Conservation (phyloP, 805 yeast genomes). For the Wickerhamiella sorbophila region DNA sequence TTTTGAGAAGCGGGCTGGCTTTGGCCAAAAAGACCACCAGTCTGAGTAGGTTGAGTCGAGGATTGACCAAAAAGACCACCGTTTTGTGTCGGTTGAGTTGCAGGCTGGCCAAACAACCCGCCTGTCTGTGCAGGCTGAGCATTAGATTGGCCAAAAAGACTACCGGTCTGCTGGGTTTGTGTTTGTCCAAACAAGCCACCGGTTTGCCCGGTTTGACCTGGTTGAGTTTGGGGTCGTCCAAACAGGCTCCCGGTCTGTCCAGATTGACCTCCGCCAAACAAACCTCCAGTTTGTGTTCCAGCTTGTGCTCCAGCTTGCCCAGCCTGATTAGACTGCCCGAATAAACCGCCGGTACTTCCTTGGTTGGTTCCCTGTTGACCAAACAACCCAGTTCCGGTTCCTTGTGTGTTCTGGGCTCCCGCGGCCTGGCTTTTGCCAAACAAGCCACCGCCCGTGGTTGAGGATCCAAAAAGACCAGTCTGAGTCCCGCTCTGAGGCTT, state of each 20-base stretch:
- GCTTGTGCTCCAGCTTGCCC: background rate
- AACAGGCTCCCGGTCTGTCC: conserved; percentile 8
- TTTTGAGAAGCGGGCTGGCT: conserved; percentile 5
- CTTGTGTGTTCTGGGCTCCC: conserved; percentile 1
- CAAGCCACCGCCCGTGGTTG: conserved; percentile 22
- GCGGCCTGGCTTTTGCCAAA: conserved; percentile 23
- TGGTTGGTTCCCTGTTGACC: background rate
- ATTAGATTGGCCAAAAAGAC: conserved; percentile 8
- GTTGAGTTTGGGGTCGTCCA: background rate
- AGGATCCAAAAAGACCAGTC: background rate
- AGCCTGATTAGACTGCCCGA: conserved; percentile 15
- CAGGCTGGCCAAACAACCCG: conserved; percentile 23
- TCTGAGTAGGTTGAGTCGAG: conserved; percentile 3
- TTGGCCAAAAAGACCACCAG: no score
- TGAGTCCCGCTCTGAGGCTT: background rate
- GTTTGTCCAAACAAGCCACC: conserved; percentile 22
- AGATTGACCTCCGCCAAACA: conserved; percentile 7
- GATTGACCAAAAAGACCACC: conserved; percentile 5
- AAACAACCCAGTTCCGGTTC: background rate
- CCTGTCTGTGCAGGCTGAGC: conserved; percentile 12
- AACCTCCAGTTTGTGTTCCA: conserved; percentile 9
- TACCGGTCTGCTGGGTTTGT: conserved; percentile 8
- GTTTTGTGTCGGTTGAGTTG: conserved; percentile 6
- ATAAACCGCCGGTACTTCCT: conserved; percentile 14
- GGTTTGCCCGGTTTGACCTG: background rate